phyloP scores from a whole-genome alignment of 2,329 filamentous ascomycete species.

The Thielaviopsis musarum region DNA sequence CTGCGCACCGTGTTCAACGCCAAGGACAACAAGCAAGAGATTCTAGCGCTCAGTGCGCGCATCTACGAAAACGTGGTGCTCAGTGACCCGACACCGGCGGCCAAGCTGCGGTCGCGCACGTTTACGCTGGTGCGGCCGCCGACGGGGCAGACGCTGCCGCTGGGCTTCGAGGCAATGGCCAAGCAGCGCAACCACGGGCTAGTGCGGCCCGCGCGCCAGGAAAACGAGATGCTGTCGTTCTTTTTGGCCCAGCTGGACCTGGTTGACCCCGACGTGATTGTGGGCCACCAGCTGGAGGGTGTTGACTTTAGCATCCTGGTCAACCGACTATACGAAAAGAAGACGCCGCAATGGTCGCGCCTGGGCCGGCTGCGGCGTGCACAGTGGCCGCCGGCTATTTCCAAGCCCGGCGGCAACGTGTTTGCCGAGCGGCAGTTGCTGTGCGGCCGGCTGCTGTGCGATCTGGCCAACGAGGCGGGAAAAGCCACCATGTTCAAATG shows the following conservation, averaged over 20 bases:
- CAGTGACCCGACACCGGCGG: constrained; percentile 71
- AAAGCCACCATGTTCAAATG: constrained; percentile 96
- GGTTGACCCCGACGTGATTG: constrained; percentile 80
- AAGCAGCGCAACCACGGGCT: constrained; percentile 57
- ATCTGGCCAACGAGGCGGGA: constrained; percentile 88
- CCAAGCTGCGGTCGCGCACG: constrained; percentile 74
- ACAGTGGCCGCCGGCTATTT: constrained; percentile 76
- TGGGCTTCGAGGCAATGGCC: constrained; percentile 68
- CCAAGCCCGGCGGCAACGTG: constrained; percentile 73
- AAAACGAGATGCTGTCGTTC: constrained; percentile 69
- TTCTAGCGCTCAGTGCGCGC: constrained; percentile 76
- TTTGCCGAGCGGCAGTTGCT: constrained; percentile 86
- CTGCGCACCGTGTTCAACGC: constrained; percentile 77
- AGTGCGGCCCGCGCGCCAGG: constrained; percentile 67
- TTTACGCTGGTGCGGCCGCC: constrained; percentile 84
- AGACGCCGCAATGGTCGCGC: constrained; percentile 85
- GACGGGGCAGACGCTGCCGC: constrained; percentile 51
- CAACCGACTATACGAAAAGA: constrained; percentile 73
- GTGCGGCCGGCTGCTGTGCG: constrained; percentile 76
- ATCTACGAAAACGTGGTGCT: constrained; percentile 84
- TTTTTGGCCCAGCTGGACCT: constrained; percentile 79
- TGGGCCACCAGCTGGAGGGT: constrained; percentile 92
- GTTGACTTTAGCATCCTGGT: constrained; percentile 88
- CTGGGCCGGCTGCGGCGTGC: constrained; percentile 71
- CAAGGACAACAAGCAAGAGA: constrained; percentile 92